Conservation (phyloP, 768 basidiomycete genomes). For the Lepiota venenata region DNA sequence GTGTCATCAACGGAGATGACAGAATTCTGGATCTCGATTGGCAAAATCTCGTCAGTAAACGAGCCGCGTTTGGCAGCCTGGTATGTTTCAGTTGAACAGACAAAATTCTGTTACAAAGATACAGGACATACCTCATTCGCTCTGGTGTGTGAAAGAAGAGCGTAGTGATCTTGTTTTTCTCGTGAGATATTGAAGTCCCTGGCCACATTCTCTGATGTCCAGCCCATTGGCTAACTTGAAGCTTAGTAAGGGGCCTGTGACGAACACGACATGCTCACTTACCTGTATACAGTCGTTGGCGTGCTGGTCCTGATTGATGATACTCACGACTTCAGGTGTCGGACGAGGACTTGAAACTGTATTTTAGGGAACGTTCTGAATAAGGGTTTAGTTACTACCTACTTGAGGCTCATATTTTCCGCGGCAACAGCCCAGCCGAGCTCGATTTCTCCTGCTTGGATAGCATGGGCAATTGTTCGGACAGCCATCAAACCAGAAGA, state of each 20-base stretch:
- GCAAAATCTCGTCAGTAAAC: constrained; percentile 88
- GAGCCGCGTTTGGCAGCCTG: constrained; percentile 67
- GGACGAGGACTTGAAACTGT: constrained; percentile 58
- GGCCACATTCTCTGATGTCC: constrained; percentile 94
- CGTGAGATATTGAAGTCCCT: constrained; percentile 73
- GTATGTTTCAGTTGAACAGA: background rate
- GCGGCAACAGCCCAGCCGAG: constrained; percentile 83
- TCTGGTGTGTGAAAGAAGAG: constrained; percentile 81
- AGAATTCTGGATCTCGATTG: constrained; percentile 69
- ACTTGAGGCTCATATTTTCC: constrained; percentile 85
- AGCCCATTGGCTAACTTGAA: constrained; percentile 77
- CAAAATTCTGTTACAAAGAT: background rate
- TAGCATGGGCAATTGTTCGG: constrained; percentile 83
- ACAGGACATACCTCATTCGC: constrained; percentile 51
- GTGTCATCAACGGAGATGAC: constrained; percentile 79
- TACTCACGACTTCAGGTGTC: constrained; percentile 60
- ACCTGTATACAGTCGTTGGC: constrained; percentile 80
- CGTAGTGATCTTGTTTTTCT: constrained; percentile 85
- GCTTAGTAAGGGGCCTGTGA: background rate
- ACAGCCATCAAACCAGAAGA: constrained; percentile 96
- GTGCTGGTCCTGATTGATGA: constrained; percentile 53
- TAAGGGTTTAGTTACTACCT: constrained; percentile 20
- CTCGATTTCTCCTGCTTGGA: constrained; percentile 77
- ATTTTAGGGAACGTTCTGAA: background rate
- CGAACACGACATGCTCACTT: constrained; percentile 6